phyloP scores from a whole-genome alignment of 352 stramenopile species.

The Phytophthora palmivora region DNA sequence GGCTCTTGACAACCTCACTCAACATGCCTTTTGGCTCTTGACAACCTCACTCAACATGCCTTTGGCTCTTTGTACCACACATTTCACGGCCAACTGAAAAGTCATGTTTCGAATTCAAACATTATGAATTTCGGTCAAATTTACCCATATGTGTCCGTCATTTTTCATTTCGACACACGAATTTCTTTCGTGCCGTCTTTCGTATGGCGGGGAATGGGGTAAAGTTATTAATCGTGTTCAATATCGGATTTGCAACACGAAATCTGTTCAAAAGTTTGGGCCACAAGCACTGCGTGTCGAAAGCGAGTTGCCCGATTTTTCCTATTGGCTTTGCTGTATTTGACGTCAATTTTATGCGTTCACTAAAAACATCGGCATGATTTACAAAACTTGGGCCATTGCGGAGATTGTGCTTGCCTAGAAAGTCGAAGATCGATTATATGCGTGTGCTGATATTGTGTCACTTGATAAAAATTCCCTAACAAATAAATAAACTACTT shows the following conservation, averaged over 20 bases:
- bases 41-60: no score
- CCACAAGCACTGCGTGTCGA: conserved; percentile 11
- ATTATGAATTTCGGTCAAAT: no score
- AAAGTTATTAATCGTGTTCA: conserved; percentile 21
- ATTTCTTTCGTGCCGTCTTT: conserved; percentile 29
- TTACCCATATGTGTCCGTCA: no score
- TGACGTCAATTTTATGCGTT: background rate
- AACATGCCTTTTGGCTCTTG: no score
- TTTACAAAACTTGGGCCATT: no score
- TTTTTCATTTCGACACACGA: conserved; percentile 29
- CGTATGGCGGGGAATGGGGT: conserved; percentile 3
- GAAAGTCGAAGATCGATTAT: no score
- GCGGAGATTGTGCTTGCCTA: no score
- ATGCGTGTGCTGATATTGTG: conserved; percentile 25
- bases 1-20: no score
- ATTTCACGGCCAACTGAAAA: no score
- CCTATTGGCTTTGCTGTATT: background rate
- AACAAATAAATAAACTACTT: conserved; percentile 44
- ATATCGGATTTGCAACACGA: conserved; percentile 27
- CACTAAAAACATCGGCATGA: no score
- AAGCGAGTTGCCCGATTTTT: background rate
- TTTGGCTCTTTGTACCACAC: no score
- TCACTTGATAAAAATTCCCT: conserved; percentile 30
- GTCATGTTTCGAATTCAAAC: background rate
- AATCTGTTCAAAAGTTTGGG: background rate